phyloP scores from a whole-genome alignment of 352 stramenopile genomes.

The Hyaloperonospora arabidopsidis region DNA sequence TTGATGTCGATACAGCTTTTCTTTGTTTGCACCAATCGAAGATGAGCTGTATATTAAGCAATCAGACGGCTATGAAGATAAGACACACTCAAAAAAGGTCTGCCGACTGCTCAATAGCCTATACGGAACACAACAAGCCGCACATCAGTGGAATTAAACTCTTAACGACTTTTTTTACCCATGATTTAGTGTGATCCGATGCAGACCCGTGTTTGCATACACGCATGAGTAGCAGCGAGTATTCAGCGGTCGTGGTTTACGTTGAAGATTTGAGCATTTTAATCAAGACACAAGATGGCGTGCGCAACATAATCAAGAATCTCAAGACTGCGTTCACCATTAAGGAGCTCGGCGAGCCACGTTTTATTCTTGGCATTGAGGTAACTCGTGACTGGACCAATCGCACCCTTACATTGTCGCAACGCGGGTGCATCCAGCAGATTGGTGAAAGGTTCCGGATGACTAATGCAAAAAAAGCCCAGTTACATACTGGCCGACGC shows the following conservation, averaged over 20 bases:
- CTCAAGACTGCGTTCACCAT: not conserved
- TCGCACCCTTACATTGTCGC: not conserved
- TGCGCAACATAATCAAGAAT: not conserved
- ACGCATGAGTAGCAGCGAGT: not conserved
- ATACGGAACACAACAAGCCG: not conserved
- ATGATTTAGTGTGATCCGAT: not conserved
- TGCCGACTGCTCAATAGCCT: not conserved
- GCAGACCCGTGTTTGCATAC: not conserved
- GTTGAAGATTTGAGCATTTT: not conserved
- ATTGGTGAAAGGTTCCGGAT: not conserved
- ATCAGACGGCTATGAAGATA: not conserved
- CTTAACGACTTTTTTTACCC: not conserved
- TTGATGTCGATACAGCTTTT: not conserved
- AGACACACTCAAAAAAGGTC: not conserved
- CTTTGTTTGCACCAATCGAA: not conserved
- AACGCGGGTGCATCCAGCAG: not conserved
- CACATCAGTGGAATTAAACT: not conserved
- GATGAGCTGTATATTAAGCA: not conserved
- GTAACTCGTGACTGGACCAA: not conserved
- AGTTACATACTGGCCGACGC: not conserved
- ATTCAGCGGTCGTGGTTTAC: no score
- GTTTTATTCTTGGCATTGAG: not conserved
- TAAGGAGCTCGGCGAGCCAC: not conserved
- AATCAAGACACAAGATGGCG: not conserved
- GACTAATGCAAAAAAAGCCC: not conserved